Base-by-base conservation (phyloP, 768 basidiomycete genomes). In the Ephemerocybe angulata region DNA sequence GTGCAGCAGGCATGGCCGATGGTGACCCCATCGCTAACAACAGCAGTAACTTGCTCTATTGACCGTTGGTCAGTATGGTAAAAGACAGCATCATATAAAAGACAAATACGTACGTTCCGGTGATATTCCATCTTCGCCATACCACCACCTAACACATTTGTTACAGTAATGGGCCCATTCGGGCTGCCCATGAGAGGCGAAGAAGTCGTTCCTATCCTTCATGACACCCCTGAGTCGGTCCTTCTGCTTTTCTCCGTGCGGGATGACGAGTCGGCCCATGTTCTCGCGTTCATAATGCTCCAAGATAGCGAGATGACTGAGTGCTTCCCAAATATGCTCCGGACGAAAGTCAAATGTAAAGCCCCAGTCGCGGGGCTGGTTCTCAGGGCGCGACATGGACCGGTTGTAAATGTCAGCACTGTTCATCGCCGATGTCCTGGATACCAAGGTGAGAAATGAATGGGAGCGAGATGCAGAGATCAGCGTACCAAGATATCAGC, bases 1-100 rank as follows among this genome's bases (percentile, higher is more conserved):
- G 52, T 60, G 55, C 70, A 71, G 55, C 69, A 69, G 0, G 66
- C 67, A 52, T 62, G 66, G 2, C 68, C 64, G 33, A 70, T 59
- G 0, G 61, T 61, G 12, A 60, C 51, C 2, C 70, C 71, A 61
- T 71, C 69, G 50, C 25, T 49, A 12, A 44, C 43, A 21, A 43
- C 19, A 19, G 33, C 33, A 8, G 33, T 35, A 17, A 35, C 33
- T 17, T 35, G 33, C 17, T 35, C 33, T 35, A 35, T 17, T 8
- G 8, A 17, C 8, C 8, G 33, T 35, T 17, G 17, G 33, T 35
- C 33, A 17, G 33, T 8, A 17, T 8, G 33, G 8, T 35, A 35
- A 17, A 35, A 8, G 17, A 8, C 17, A 8, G 33, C 8, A 8
- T 35, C 33, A 8, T 8, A 8, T 35, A 17, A 35, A 35, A 8